These are phyloP conservation scores for Liquidambar formosana DNA, from an alignment of 164 flowering plant species.

Conservation along the genomic window DNA sequence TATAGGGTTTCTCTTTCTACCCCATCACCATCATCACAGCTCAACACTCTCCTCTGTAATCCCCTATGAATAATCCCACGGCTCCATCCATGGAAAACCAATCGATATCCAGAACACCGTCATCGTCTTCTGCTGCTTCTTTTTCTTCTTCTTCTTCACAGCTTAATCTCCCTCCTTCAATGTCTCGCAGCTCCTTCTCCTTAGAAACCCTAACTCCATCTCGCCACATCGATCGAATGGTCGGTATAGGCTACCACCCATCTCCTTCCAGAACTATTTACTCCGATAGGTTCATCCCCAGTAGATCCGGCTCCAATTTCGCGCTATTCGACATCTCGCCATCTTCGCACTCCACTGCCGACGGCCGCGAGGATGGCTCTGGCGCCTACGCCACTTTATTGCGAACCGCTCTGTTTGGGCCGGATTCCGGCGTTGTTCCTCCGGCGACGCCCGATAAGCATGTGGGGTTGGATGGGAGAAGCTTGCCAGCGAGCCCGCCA, in stretches of 20 bases:
- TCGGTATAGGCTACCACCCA: slow-evolving; percentile 34
- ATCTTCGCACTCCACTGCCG: slow-evolving; percentile 31
- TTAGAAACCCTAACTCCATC: slow-evolving; percentile 31
- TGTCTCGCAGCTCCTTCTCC: slow-evolving; percentile 26
- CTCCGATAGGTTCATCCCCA: slow-evolving; percentile 89
- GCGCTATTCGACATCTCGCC: slow-evolving; percentile 59
- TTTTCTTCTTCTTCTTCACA: slow-evolving; percentile 24
- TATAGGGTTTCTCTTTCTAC: slow-evolving; percentile 6
- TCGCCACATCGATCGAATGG: slow-evolving; percentile 35
- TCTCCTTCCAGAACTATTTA: slow-evolving; percentile 71
- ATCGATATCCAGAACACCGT: slow-evolving; percentile 3
- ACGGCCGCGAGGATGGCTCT: slow-evolving; percentile 51
- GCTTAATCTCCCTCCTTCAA: slow-evolving; percentile 41
- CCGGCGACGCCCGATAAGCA: slow-evolving; percentile 68
- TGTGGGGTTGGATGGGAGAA: slow-evolving; percentile 13
- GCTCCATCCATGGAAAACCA: slow-evolving; percentile 15
- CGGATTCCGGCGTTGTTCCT: slow-evolving; percentile 37
- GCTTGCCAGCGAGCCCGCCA: slow-evolving; percentile 26
- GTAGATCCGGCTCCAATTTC: slow-evolving; percentile 83
- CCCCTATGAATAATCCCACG: slow-evolving; percentile 32
- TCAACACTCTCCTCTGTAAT: neutral
- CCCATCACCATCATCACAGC: neutral
- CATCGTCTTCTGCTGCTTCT: slow-evolving; percentile 9
- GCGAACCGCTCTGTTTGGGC: slow-evolving; percentile 68
- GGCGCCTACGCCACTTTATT: slow-evolving; percentile 57